These are phyloP conservation scores for Xylaria sp. DNA, from an alignment of 2,329 filamentous ascomycete species.

Conservation along the genomic window DNA sequence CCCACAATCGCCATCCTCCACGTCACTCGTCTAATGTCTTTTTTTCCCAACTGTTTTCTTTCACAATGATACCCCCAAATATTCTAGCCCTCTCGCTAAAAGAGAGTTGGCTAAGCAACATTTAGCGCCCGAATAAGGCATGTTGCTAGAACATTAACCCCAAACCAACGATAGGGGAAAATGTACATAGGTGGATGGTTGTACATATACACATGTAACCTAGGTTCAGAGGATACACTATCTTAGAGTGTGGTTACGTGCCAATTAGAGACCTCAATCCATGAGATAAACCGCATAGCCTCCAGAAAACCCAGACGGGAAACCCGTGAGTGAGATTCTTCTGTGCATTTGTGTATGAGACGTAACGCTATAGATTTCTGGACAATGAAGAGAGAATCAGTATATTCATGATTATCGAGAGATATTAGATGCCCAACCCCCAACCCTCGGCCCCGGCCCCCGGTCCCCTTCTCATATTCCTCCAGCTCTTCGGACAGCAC, in stretches of 20 bases:
- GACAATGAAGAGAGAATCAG: too few relatives aligned
- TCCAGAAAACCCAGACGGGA: neutral
- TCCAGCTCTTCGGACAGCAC: too few relatives aligned
- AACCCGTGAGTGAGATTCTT: too few relatives aligned
- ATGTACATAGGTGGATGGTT: constrained; percentile 25
- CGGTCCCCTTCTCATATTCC: too few relatives aligned
- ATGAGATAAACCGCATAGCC: constrained; percentile 3
- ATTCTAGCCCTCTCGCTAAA: constrained; percentile 3
- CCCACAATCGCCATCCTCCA: constrained; percentile 12
- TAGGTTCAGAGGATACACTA: neutral
- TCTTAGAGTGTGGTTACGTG: constrained; percentile 1
- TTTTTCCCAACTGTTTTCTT: constrained; percentile 20
- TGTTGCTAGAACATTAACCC: constrained; percentile 2
- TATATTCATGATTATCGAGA: too few relatives aligned
- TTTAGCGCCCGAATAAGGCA: constrained; percentile 6
- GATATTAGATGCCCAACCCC: too few relatives aligned
- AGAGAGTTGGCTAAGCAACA: constrained; percentile 13
- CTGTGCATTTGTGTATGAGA: too few relatives aligned
- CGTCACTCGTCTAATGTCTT: constrained; percentile 17
- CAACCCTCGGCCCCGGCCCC: too few relatives aligned
- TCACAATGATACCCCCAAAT: constrained; percentile 29
- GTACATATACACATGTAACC: constrained; percentile 17
- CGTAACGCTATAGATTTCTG: too few relatives aligned
- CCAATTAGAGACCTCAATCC: constrained; percentile 14
- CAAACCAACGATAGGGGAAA: constrained; percentile 1